Base-by-base conservation (phyloP, 2,329 filamentous ascomycete genomes). In the Pestalotiopsis sp. region DNA sequence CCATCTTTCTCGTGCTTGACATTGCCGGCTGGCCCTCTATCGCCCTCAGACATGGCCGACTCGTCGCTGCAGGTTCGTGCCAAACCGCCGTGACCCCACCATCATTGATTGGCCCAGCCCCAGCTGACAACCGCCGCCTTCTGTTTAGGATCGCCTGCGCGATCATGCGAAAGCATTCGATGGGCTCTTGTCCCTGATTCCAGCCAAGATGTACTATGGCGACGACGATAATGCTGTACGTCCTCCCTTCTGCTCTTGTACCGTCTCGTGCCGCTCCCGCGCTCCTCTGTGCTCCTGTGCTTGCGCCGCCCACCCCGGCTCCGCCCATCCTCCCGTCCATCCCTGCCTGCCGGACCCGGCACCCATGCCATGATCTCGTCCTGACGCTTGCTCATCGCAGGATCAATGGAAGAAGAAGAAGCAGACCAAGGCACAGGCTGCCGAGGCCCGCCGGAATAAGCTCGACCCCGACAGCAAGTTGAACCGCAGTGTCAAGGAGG, bases 321-420 rank as follows among this genome's bases (percentile, higher is more conserved):
- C 40, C 62, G 20, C 40, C 20, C 23, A 9, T 20, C 14, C 27
- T 40, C 27, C 27, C 27, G 31, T 41, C 38, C n/a, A 11, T n/a
- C 59, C 41, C 31, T 11, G 23, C 17, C 45, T 58, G 25, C 59
- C 13, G 14, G 27, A 20, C 45, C 9, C 56, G 41, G 41, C 7
- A 66, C 58, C 57, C 67, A 72, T 66, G 66, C 66, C 57, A 41
- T 65, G 49, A 69, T n/a, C 45, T 52, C 20, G 40, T 65, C 65
- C 75, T 76, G 66, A 73, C 70, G 60, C 66, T 65, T 73, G 58
- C 71, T 77, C 57, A n/a, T 52, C 52, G 52, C 58, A 97, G 94
- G 92, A 96, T 76, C 94, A 98, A 91, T 97, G 94, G 94, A 90
- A 91, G 80, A 92, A 92, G 78, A 97, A 96, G 83, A 98, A 98